Evolutionary conservation across 495 filamentous ascomycete genomes (phyloP).

Genomic region (Neurospora terricola): DNA sequence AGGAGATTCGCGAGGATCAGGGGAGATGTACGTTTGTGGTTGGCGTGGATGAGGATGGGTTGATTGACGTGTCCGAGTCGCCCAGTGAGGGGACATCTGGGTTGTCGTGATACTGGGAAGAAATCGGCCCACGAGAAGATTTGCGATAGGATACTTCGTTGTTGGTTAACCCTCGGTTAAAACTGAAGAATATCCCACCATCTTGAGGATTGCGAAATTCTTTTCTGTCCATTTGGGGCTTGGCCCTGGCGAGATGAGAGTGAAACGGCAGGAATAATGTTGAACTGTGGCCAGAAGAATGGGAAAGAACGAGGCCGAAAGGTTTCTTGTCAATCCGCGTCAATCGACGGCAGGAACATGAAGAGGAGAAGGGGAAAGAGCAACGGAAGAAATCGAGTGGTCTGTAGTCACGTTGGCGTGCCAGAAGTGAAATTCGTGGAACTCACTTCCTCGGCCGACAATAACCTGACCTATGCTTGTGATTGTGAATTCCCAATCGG

Average conservation of each 20-base stretch:
- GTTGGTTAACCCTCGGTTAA: neutral
- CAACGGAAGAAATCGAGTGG: neutral
- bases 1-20: neutral
- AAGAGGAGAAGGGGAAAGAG: neutral
- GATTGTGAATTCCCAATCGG: neutral
- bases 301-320: neutral
- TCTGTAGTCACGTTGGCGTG: neutral
- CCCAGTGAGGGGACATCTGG: neutral
- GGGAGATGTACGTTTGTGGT: neutral
- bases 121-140: neutral
- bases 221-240: neutral
- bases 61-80: neutral
- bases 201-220: neutral
- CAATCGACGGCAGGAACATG: neutral
- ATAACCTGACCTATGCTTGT: neutral
- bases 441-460: neutral
- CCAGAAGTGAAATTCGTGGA: neutral
- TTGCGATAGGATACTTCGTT: neutral
- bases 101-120: neutral
- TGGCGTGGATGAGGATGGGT: neutral
- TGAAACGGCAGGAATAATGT: neutral
- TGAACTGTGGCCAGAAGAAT: neutral
- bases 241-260: neutral
- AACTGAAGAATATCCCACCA: neutral
- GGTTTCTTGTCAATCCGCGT: neutral